These are phyloP conservation scores for Nidularia pulvinata DNA, from an alignment of 768 basidiomycete species.

Conservation along the genomic window DNA sequence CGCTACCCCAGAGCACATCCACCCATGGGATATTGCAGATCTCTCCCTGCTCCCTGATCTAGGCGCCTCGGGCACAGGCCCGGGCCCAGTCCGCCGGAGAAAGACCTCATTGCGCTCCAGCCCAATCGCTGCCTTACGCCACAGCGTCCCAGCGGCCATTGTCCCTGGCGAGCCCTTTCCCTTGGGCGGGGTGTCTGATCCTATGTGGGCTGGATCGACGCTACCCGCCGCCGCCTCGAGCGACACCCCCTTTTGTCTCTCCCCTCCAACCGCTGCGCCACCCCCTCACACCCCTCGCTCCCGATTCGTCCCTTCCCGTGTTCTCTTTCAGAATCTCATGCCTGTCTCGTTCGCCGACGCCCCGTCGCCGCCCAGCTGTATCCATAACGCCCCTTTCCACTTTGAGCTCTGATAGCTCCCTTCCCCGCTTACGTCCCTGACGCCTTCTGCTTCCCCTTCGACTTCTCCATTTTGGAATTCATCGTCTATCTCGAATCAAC, in stretches of 20 bases:
- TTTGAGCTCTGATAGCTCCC: constrained; percentile 10
- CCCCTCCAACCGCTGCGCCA: constrained; percentile 5
- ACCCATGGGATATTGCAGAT: constrained; percentile 61
- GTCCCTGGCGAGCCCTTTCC: constrained; percentile 3
- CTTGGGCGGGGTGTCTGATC: constrained; percentile 9
- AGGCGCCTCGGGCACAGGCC: constrained; percentile 16
- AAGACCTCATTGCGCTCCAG: constrained; percentile 52
- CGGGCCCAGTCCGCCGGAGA: constrained; percentile 61
- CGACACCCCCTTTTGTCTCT: constrained; percentile 15
- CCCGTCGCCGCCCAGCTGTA: constrained; percentile 28
- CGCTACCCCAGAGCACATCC: constrained; percentile 32
- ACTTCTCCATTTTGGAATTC: too few relatives aligned
- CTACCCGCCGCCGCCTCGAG: constrained; percentile 9
- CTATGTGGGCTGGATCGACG: neutral
- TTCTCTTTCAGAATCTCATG: constrained; percentile 63
- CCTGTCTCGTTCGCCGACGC: constrained; percentile 49
- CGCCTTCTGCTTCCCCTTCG: too few relatives aligned
- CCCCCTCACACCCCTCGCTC: constrained; percentile 27
- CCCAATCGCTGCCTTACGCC: constrained; percentile 9
- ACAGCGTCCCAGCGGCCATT: constrained; percentile 2
- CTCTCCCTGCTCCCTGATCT: constrained; percentile 54
- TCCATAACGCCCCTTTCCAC: constrained; percentile 21
- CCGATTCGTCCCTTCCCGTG: constrained; percentile 44
- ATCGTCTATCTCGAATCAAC: too few relatives aligned
- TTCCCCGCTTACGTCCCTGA: too few relatives aligned